Evolutionary conservation across 2,329 filamentous ascomycete species (phyloP).

Genomic region (Pestalotiopsis fici): DNA sequence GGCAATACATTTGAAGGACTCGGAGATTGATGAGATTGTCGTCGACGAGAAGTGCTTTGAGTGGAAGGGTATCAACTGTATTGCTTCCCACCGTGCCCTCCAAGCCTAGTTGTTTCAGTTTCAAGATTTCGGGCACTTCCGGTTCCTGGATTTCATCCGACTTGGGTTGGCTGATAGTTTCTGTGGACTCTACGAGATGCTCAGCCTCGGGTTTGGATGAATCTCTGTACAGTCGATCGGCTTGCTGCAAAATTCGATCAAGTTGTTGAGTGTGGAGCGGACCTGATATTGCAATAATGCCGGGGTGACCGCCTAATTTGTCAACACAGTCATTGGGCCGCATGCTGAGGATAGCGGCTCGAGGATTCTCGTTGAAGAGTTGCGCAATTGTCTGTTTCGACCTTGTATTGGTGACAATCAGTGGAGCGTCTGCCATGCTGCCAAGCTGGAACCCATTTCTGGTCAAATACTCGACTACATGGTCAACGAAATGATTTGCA

Average conservation of each 20-base stretch:
- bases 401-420: conserved; percentile 2
- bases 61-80: background rate
- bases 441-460: conserved; percentile 4
- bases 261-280: conserved; percentile 4
- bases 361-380: background rate
- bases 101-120: background rate
- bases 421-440: background rate
- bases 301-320: background rate
- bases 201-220: background rate
- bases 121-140: background rate
- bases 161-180: background rate
- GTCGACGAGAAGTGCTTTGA: conserved; percentile 10
- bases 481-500: conserved; percentile 4
- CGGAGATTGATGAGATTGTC: conserved; percentile 11
- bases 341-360: background rate
- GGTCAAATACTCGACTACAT: background rate
- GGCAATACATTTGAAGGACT: conserved; percentile 10
- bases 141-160: background rate
- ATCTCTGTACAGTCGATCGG: background rate
- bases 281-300: background rate
- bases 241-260: conserved; percentile 1
- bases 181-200: background rate
- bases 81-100: background rate
- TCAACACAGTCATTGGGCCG: background rate
- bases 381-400: background rate